phyloP scores from a whole-genome alignment of 2,329 filamentous ascomycete species.

The Fusarium pininemorale region DNA sequence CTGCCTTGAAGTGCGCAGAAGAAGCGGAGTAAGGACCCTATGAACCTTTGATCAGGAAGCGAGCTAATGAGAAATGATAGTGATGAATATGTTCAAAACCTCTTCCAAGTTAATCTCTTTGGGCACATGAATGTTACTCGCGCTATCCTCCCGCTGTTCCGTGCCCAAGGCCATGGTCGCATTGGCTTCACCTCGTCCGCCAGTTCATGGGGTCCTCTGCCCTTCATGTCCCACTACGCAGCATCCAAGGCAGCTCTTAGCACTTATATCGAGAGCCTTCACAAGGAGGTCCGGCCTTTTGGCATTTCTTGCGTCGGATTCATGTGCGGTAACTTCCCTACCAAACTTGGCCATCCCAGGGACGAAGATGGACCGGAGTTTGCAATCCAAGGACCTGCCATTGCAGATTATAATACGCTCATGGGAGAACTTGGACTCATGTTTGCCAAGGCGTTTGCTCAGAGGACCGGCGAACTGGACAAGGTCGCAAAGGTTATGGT shows the following conservation, averaged over 20 bases:
- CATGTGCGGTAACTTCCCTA: not conserved
- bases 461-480: not conserved
- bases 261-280: not conserved
- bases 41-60: rapidly evolving
- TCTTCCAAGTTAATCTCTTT: not conserved
- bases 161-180: not conserved
- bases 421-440: not conserved
- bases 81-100: not conserved
- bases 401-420: not conserved
- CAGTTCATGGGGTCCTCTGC: not conserved
- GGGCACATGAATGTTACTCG: not conserved
- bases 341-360: not conserved
- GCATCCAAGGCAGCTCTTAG: not conserved
- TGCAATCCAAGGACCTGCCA: not conserved
- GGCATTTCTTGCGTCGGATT: not conserved
- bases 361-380: not conserved
- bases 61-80: not conserved
- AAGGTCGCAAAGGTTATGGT: not conserved
- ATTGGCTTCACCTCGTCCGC: not conserved
- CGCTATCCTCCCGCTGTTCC: not conserved
- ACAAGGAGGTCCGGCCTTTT: not conserved
- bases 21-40: not conserved
- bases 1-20: not conserved
- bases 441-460: not conserved
- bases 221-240: not conserved